Base-by-base conservation (phyloP, 2,329 filamentous ascomycete species). In the Dactylellina leptospora region DNA sequence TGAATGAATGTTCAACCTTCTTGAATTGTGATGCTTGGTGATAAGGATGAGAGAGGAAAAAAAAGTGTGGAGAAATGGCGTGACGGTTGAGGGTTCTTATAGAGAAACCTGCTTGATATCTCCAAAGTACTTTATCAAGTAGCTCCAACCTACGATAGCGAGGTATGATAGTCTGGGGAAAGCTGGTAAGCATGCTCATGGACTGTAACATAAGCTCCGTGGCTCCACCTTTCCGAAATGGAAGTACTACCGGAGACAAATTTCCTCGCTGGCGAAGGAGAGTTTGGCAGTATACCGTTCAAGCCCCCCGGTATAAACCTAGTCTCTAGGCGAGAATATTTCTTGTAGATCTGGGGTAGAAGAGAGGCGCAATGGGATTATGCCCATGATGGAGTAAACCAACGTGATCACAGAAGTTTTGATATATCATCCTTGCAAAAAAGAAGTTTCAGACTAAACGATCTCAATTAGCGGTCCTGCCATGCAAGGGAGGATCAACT, bases 41-140 rank as follows among this genome's bases (percentile, higher is more conserved):
- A 54, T 50, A 56, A 28, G n/a, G n/a, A n/a, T n/a, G n/a, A n/a
- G n/a, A n/a, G n/a, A n/a, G n/a, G 40, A 51, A 42, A 51, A 11
- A 28, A 51, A 54, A 62, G 3, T 56, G 64, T 63, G 58, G 58
- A 71, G 56, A 63, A n/a, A 59, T 50, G 64, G 40, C 56, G 56
- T 70, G 66, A 59, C 18, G 42, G 28, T 59, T 23, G 51, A 22
- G 58, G 66, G 58, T 63, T 63, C 58, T 71, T 71, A 71, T 71
- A 71, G 58, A 56, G 59, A 23, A n/a, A n/a, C n/a, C n/a, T 18
- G 25, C 25, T 59, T 33, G 56, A 50, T 42, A 61, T 50, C n/a
- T 30, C 36, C 22, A n/a, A n/a, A n/a, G n/a, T n/a, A n/a, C n/a
- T n/a, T n/a, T n/a, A 16, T n/a, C 9, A 13, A 4, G 1, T 40